Conservation (phyloP, 2,329 filamentous ascomycete species). For the Hypoxylon sp. region DNA sequence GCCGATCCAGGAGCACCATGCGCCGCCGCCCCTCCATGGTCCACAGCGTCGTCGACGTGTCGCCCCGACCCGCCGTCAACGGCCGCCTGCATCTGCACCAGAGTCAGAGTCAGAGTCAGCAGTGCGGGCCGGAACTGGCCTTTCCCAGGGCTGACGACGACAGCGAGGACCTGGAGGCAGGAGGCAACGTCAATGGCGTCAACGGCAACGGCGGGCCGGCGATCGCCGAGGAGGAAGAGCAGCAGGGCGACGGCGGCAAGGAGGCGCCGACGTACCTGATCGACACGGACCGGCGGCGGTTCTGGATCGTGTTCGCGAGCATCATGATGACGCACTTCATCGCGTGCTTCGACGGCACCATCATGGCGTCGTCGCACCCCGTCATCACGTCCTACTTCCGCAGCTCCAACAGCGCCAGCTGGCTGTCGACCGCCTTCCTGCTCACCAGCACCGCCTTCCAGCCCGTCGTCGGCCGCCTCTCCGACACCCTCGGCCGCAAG, state of each 20-base stretch:
- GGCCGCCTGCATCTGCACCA: slow-evolving; percentile 3
- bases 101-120: neutral
- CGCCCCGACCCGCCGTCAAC: slow-evolving; percentile 9
- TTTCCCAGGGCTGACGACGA: neutral
- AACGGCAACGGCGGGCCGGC: slow-evolving; percentile 20
- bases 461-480: slow-evolving; percentile 76
- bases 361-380: slow-evolving; percentile 83
- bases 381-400: slow-evolving; percentile 83
- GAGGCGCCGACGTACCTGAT: slow-evolving; percentile 49
- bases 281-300: slow-evolving; percentile 57
- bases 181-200: neutral
- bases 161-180: slow-evolving; percentile 11
- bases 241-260: slow-evolving; percentile 5
- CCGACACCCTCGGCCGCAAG: slow-evolving; percentile 76
- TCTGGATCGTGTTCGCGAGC: slow-evolving; percentile 69
- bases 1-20: slow-evolving; percentile 39
- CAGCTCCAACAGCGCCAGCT: slow-evolving; percentile 79
- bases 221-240: too few relatives aligned
- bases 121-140: neutral
- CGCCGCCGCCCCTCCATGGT: slow-evolving; percentile 11
- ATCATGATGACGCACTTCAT: slow-evolving; percentile 67
- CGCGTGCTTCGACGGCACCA: slow-evolving; percentile 75
- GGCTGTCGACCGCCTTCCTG: slow-evolving; percentile 81
- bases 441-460: slow-evolving; percentile 80
- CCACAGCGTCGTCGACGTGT: slow-evolving; percentile 14